Conservation (phyloP, 331 rosid species). For the Pyrus hybrid region DNA sequence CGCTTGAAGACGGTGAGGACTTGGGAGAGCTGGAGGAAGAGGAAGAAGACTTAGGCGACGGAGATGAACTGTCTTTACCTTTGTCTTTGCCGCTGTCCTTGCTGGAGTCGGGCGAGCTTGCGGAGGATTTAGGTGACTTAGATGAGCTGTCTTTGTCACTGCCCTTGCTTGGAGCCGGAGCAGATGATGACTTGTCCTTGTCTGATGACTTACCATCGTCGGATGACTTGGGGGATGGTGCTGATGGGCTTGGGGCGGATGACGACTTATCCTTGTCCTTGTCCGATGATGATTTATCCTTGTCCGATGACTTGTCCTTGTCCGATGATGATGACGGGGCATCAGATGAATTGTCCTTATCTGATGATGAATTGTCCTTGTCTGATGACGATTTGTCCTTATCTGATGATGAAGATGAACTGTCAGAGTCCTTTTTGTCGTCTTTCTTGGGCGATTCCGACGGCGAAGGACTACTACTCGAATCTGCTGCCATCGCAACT, state of each 20-base stretch:
- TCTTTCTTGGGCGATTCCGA: neutral
- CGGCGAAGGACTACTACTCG: neutral
- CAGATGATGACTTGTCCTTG: neutral
- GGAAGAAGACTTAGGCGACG: conserved; percentile 3
- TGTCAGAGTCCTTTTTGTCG: neutral
- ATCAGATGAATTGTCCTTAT: no score
- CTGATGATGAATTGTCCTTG: neutral
- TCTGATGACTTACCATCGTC: neutral
- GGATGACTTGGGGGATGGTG: neutral
- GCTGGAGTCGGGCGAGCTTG: neutral
- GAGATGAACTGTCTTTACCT: neutral
- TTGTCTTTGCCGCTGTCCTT: neutral
- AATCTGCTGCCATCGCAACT: neutral
- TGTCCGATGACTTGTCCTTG: neutral
- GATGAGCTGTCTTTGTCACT: neutral
- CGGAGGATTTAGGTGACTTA: no score
- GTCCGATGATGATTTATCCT: neutral
- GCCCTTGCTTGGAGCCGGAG: neutral
- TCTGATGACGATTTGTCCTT: neutral
- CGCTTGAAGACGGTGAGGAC: neutral
- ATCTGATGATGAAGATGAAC: neutral
- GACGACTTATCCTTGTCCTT: neutral
- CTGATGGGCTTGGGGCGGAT: neutral
- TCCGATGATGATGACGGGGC: neutral
- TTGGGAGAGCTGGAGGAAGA: neutral